Evolutionary conservation across 768 basidiomycete genomes (phyloP), one percentile per base, ranked within the genome.

Genomic region (Cystofilobasidium capitatum): DNA sequence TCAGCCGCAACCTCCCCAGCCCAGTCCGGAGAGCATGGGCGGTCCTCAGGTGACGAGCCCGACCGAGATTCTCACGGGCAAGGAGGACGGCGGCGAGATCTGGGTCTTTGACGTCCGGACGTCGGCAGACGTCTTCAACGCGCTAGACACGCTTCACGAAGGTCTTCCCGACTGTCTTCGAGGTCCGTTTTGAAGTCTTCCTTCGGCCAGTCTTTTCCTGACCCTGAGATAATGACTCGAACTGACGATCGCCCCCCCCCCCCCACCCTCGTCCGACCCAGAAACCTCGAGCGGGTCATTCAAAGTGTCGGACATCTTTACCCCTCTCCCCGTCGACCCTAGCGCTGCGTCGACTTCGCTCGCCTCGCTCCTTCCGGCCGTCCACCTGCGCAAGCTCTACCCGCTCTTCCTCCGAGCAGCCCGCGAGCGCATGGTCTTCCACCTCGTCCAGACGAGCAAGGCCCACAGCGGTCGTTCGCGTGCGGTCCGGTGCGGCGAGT

Each of bases 301-400:
- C 51, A 29, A 33, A 17, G 14, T 33, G 2, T 26, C 17, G 29
- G 51, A 55, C 51, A 26, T 55, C 16, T 55, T 55, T 20, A 26
- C 51, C 6, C 17, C 51, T 8, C 51, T 55, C 2, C 29, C 4
- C 12, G 4, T 20, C 2, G 20, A 8, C 26, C 2, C 8, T 1
- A 33, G 6, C 8, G 26, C 51, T 4, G 13, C 14, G 7, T 55
- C 51, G 31, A 55, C 51, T 2, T 55, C 51, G 51, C 10, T 55
- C 29, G 31, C 51, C 20, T 5, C 26, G 8, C 26, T 55, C 10
- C 51, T 55, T 13, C 51, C 51, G 4, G 12, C 29, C 17, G 51
- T 16, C 31, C 51, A 55, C 31, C 51, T 55, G 51, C 51, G 51
- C 51, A 55, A 55, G 51, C 13, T 55, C 51, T 33, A 55, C 51